Percentiles rank a stretch among this genome's conserved stretches.
Conservation (phyloP, 345 rosid species). For the Salix dunnii region DNA sequence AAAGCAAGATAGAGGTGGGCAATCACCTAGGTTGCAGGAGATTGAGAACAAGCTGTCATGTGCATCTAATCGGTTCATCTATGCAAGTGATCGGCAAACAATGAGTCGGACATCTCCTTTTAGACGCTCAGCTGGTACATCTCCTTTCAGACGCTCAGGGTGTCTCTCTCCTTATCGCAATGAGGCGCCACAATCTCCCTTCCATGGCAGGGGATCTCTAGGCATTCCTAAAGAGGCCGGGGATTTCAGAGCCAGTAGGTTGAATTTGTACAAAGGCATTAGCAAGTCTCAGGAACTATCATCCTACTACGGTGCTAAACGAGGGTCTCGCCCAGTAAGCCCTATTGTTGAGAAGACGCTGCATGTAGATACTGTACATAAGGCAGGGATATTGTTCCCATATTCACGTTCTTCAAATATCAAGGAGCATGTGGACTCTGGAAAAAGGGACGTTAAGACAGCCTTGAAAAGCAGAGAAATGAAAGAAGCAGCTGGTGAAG, state of each 20-base stretch:
- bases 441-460: constrained; percentile 11
- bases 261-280: constrained; percentile 33
- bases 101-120: constrained; percentile 47
- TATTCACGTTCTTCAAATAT: constrained; percentile 27
- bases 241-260: constrained; percentile 35
- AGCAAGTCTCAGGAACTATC: constrained; percentile 52
- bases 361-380: constrained; percentile 55
- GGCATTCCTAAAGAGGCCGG: constrained; percentile 61
- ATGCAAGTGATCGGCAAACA: constrained; percentile 31
- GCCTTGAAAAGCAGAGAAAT: constrained; percentile 18
- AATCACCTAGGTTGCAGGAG: constrained; percentile 38
- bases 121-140: constrained; percentile 38
- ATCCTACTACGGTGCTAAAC: constrained; percentile 23
- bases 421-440: constrained; percentile 18
- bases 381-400: constrained; percentile 26
- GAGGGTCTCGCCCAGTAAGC: constrained; percentile 32
- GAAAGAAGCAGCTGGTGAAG: constrained; percentile 11
- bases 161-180: constrained; percentile 52
- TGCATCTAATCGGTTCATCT: constrained; percentile 42
- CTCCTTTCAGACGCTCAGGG: constrained; percentile 49
- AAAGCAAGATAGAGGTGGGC: constrained; percentile 34
- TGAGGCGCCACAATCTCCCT: constrained; percentile 51
- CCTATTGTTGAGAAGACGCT: constrained; percentile 59
- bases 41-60: constrained; percentile 33
- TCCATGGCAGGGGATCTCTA: constrained; percentile 39